phyloP scores from a whole-genome alignment of 352 stramenopile genomes.

The Paralagenidium karlingii region DNA sequence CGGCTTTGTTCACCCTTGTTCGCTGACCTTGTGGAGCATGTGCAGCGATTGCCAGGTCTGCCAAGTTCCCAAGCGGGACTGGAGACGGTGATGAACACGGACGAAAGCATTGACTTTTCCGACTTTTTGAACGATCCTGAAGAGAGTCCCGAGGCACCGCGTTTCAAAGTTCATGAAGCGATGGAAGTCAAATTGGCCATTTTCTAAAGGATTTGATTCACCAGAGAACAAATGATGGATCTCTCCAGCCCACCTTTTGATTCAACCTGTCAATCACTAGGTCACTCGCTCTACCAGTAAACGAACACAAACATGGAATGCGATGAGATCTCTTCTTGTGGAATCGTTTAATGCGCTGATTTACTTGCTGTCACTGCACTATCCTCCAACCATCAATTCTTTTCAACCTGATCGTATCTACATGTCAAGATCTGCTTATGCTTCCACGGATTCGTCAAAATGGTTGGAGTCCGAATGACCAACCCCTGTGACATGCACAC shows the following conservation, averaged over 20 bases:
- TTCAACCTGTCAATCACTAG: no score
- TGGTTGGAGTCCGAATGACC: conserved; percentile 8
- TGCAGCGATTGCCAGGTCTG: conserved; percentile 67
- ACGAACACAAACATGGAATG: no score
- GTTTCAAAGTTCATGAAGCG: conserved; percentile 74
- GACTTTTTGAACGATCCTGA: conserved; percentile 78
- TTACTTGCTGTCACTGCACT: no score
- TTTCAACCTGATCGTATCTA: no score
- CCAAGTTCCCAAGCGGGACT: conserved; percentile 61
- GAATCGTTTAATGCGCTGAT: no score
- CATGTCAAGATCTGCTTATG: no score
- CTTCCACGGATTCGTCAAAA: not conserved
- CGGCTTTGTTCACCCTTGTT: no score
- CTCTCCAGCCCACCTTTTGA: no score
- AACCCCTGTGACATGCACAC: conserved; percentile 43
- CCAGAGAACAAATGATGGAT: no score
- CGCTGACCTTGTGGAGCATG: not conserved
- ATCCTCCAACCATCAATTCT: no score
- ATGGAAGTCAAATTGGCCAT: conserved; percentile 86
- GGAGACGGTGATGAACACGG: conserved; percentile 65
- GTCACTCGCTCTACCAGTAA: no score
- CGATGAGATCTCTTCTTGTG: no score
- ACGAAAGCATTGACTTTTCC: conserved; percentile 69
- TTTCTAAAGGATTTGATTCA: conserved; percentile 73
- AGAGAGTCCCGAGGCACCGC: conserved; percentile 65